Evolutionary conservation across 495 filamentous ascomycete species (phyloP), one percentile per base, ranked within the genome.

Genomic region (Clohesyomyces aquaticus): DNA sequence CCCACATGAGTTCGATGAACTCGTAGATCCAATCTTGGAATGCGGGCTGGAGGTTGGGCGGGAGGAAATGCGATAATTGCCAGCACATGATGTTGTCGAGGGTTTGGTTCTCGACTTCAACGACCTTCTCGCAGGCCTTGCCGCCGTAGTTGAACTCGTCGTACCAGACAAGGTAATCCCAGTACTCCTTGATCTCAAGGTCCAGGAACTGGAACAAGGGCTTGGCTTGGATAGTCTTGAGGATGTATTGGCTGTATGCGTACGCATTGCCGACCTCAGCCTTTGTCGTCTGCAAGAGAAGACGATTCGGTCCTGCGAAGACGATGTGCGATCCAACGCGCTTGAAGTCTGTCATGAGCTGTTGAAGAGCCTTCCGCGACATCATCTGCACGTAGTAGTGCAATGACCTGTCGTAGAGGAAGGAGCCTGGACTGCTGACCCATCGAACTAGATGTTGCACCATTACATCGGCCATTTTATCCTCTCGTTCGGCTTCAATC

Each of bases 161-260:
- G 64, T 97, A 97, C 94, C 94, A 99, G n/a, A 96, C 87, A 0
- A 99, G 86, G 74, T 97, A 98, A 72, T 99, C 94, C 94, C 94
- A 99, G 73, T 98, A 99, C 73, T 99, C 94, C 68, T 93, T 96
- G 73, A 99, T 96, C 67, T 97, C 90, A 10, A 99, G 82, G 67
- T 99, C 95, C 50, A 99, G 87, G 75, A 99, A 99, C 73, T 96
- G 89, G 80, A 99, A 99, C 0, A 96, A 82, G 0, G 94, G 92
- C 70, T 96, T 98, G 22, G 86, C 86, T 70, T 94, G 90, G 74
- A 99, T 95, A 18, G 92, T 93, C 78, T 96, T 96, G 61, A 98
- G 78, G 49, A 98, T 96, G 76, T 98, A 99, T 73, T 98, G 89
- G 62, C 90, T 90, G 76, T 97, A 99, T 14, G 95, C 92, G 64